phyloP scores from a whole-genome alignment of 2,329 filamentous ascomycete genomes.

The Byssoonygena ceratinophila region DNA sequence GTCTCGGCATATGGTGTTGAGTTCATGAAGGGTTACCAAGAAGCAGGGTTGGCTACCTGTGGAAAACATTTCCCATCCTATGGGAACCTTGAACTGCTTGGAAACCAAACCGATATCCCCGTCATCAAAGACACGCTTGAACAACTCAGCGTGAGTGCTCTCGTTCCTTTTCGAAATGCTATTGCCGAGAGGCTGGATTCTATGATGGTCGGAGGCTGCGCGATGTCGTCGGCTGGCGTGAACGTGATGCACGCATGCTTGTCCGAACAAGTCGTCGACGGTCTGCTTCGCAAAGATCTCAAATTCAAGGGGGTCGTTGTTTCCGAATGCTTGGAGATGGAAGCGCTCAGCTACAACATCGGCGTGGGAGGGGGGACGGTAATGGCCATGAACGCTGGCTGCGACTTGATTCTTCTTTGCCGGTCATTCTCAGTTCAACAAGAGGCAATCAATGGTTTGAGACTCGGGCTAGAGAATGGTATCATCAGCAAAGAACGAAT shows the following conservation, averaged over 20 bases:
- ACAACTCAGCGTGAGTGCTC: slow-evolving; percentile 78
- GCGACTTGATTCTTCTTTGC: slow-evolving; percentile 81
- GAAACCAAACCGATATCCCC: slow-evolving; percentile 81
- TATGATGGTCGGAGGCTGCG: slow-evolving; percentile 92
- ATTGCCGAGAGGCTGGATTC: slow-evolving; percentile 78
- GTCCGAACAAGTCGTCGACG: slow-evolving; percentile 85
- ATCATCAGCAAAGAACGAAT: slow-evolving; percentile 76
- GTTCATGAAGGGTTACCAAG: slow-evolving; percentile 83
- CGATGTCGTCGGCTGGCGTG: slow-evolving; percentile 81
- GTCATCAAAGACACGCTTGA: slow-evolving; percentile 93
- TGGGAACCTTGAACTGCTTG: slow-evolving; percentile 85
- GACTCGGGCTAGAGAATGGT: slow-evolving; percentile 78
- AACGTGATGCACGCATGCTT: slow-evolving; percentile 93
- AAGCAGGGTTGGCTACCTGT: slow-evolving; percentile 77
- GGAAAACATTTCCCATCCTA: slow-evolving; percentile 97
- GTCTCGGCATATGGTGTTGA: slow-evolving; percentile 87
- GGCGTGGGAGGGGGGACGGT: slow-evolving; percentile 95
- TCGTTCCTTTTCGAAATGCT: slow-evolving; percentile 85
- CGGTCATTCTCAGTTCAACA: slow-evolving; percentile 79
- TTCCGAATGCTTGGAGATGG: slow-evolving; percentile 94
- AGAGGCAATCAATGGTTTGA: slow-evolving; percentile 82
- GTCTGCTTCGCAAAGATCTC: slow-evolving; percentile 75
- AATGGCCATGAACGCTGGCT: slow-evolving; percentile 94
- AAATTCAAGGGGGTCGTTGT: slow-evolving; percentile 87
- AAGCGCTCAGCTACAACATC: slow-evolving; percentile 86